Evolutionary conservation across 768 basidiomycete species (phyloP).

Genomic region (Russula abietina): DNA sequence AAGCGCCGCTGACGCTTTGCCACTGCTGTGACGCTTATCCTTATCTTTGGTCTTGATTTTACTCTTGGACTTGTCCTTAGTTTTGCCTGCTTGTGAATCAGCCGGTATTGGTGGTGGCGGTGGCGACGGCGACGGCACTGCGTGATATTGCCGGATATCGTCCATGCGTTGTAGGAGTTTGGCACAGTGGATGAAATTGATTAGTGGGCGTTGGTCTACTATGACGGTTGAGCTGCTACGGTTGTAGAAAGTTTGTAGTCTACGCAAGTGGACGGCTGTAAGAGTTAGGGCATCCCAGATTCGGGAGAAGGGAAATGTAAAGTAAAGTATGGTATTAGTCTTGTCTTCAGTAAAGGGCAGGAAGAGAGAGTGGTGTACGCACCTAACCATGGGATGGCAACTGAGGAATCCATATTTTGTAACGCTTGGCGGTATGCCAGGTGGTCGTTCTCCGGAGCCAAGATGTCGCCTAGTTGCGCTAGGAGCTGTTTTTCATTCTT

Average conservation of each 20-base stretch:
- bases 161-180: slow-evolving; percentile 36
- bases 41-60: neutral
- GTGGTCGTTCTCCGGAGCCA: slow-evolving; percentile 35
- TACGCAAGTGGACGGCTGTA: slow-evolving; percentile 34
- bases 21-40: slow-evolving; percentile 16
- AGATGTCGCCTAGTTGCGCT: slow-evolving; percentile 27
- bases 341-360: neutral
- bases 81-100: slow-evolving; percentile 29
- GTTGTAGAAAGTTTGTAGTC: slow-evolving; percentile 6
- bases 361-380: slow-evolving; percentile 1
- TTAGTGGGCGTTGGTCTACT: slow-evolving; percentile 33
- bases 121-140: neutral
- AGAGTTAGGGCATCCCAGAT: neutral
- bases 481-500: slow-evolving; percentile 29
- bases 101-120: slow-evolving; percentile 27
- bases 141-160: slow-evolving; percentile 31
- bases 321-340: neutral
- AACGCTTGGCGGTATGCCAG: slow-evolving; percentile 36
- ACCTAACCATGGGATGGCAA: slow-evolving; percentile 40
- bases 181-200: slow-evolving; percentile 41
- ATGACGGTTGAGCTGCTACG: neutral
- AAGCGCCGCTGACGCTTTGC: slow-evolving; percentile 31
- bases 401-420: slow-evolving; percentile 26
- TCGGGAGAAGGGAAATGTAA: neutral
- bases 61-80: neutral